Evolutionary conservation across 2,329 filamentous ascomycete genomes (phyloP), one percentile per base, ranked within the genome.

Genomic region (Elsinoe fawcettii): DNA sequence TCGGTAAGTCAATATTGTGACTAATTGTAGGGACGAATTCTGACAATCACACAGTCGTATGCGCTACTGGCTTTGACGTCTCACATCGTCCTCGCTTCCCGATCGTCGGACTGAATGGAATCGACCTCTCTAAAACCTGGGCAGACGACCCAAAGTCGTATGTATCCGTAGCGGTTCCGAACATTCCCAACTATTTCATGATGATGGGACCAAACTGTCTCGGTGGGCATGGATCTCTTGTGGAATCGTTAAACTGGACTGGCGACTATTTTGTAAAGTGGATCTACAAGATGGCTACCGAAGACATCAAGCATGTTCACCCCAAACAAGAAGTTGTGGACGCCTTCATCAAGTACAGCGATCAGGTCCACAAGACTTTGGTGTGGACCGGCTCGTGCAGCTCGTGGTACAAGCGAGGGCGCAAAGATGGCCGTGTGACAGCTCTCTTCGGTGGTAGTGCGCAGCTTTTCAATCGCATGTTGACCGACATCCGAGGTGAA

Each of bases 401-500:
- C 36, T 63, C 60, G 56, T 60, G 57, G 51, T 68, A 67, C 60
- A 67, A 67, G 58, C 61, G 61, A 18, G 60, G 64, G 56, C 56
- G 63, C 14, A 62, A 63, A 25, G 61, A 69, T 51, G 66, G 66
- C 1, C 64, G 61, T 36, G 66, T 69, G 11, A 68, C 66, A 5
- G 66, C 67, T 20, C 61, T 67, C 2, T 68, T 62, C 60, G 65
- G 64, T 3, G 67, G 67, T 0, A 64, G 62, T 46, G 61, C 62
- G 1, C 58, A 66, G 18, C 56, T 55, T 3, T 68, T 63, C 47
- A 62, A 65, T 14, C 62, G 65, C 44, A 66, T 67, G 66, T 61
- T 69, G 16, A 62, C 67, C 8, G 67, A 71, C 2, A 70, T 79
- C 12, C 67, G 77, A 4, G 68, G 69, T 1, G 76, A 80, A 62